These are phyloP conservation scores for Gaultheria prostrata DNA, from an alignment of 148 eudicot genomes.

Conservation along the genomic window DNA sequence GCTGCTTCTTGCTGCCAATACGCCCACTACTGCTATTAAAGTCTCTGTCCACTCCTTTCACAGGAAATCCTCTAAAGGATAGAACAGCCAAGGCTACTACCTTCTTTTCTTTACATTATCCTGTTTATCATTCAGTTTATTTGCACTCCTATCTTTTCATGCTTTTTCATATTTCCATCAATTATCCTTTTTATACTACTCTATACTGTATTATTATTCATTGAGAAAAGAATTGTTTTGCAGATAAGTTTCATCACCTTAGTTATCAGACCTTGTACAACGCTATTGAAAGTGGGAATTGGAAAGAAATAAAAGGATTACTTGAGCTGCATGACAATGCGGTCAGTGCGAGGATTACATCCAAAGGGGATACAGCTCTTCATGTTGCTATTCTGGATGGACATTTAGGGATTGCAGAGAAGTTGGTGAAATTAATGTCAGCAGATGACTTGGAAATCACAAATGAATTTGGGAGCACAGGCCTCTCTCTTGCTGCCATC, in stretches of 20 bases:
- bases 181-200: neutral
- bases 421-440: neutral
- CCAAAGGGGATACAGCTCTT: conserved; percentile 1
- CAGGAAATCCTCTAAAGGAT: too few species aligned
- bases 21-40: too few species aligned
- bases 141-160: neutral
- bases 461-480: neutral
- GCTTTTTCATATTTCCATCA: neutral
- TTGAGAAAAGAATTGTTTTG: neutral
- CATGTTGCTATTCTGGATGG: conserved; percentile 4
- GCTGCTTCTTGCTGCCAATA: too few species aligned
- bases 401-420: conserved; percentile 5
- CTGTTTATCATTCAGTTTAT: neutral
- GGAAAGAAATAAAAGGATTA: neutral
- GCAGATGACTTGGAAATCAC: neutral
- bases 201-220: too few species aligned
- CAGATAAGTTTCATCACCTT: conserved; percentile 1
- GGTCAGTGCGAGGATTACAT: neutral
- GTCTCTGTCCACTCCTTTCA: too few species aligned
- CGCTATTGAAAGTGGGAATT: neutral
- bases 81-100: too few species aligned
- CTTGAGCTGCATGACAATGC: neutral
- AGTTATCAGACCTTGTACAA: neutral
- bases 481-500: conserved; percentile 11
- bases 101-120: too few species aligned